Conservation (phyloP, 208 protist genomes). For the Crithidia sp. region DNA sequence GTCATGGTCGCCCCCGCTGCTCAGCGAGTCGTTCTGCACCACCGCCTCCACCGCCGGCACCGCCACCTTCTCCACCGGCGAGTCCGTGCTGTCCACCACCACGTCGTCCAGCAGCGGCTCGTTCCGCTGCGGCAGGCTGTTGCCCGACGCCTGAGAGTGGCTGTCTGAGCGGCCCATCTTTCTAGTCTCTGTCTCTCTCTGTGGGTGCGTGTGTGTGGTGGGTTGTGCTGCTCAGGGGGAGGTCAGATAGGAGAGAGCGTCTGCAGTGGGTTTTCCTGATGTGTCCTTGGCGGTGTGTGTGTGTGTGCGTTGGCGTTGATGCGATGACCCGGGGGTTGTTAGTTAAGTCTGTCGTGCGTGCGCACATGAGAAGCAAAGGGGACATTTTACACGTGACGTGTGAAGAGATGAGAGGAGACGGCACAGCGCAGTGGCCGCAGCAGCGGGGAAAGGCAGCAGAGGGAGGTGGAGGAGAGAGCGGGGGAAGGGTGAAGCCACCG, state of each 20-base stretch:
- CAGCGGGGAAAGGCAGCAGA: no score
- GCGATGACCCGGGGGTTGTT: no score
- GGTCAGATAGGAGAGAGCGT: not conserved
- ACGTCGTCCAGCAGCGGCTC: slow-evolving; percentile 3
- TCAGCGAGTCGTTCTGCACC: slow-evolving; percentile 7
- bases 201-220: not conserved
- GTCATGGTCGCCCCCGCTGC: not conserved
- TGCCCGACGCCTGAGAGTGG: slow-evolving; percentile 7
- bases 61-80: not conserved
- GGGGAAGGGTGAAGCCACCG: no score
- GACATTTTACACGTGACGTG: no score
- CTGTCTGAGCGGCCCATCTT: not conserved
- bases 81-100: not conserved
- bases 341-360: no score
- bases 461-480: no score
- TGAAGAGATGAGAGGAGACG: no score
- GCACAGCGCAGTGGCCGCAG: no score
- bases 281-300: no score
- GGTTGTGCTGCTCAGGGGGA: not conserved
- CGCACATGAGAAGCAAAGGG: no score
- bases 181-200: not conserved
- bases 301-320: no score
- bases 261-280: no score
- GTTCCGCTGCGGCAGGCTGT: slow-evolving; percentile 2
- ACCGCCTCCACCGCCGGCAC: not conserved